Percentiles rank a stretch among this genome's conserved stretches.
phyloP scores from a whole-genome alignment of 768 basidiomycete species.

The Lactarius hatsudake region DNA sequence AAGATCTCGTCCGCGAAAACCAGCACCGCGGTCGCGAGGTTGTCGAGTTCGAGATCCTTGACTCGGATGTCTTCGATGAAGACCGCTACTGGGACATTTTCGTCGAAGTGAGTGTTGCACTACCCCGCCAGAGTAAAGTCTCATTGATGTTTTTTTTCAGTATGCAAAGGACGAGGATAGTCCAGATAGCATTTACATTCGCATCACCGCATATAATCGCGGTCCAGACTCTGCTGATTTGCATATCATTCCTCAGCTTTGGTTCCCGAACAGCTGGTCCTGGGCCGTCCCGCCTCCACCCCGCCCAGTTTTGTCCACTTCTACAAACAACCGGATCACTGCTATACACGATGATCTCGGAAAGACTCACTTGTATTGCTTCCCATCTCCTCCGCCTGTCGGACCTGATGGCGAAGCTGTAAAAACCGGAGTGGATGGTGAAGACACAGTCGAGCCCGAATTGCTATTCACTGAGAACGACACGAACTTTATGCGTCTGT shows the following conservation, averaged over 20 bases:
- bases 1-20: slow-evolving; percentile 86
- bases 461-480: slow-evolving; percentile 97
- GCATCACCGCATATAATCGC: slow-evolving; percentile 95
- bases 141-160: slow-evolving; percentile 39
- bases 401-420: slow-evolving; percentile 60
- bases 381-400: slow-evolving; percentile 90
- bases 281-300: slow-evolving; percentile 73
- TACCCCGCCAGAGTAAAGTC: not conserved
- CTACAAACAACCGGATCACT: slow-evolving; percentile 58
- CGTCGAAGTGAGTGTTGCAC: slow-evolving; percentile 67
- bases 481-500: slow-evolving; percentile 90
- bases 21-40: slow-evolving; percentile 79
- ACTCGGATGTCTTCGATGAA: slow-evolving; percentile 87
- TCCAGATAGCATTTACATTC: slow-evolving; percentile 83
- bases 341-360: slow-evolving; percentile 74
- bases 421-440: slow-evolving; percentile 50
- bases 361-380: slow-evolving; percentile 79
- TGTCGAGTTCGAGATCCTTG: slow-evolving; percentile 88
- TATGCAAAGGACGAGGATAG: slow-evolving; percentile 97
- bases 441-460: slow-evolving; percentile 74
- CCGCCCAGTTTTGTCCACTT: slow-evolving; percentile 58
- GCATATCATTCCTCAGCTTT: slow-evolving; percentile 92
- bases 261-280: slow-evolving; percentile 99
- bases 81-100: slow-evolving; percentile 99
- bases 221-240: slow-evolving; percentile 93